Percentiles rank a stretch among this genome's conserved stretches.
Conservation (phyloP, 2,329 filamentous ascomycete genomes). For the Alternaria sp. region DNA sequence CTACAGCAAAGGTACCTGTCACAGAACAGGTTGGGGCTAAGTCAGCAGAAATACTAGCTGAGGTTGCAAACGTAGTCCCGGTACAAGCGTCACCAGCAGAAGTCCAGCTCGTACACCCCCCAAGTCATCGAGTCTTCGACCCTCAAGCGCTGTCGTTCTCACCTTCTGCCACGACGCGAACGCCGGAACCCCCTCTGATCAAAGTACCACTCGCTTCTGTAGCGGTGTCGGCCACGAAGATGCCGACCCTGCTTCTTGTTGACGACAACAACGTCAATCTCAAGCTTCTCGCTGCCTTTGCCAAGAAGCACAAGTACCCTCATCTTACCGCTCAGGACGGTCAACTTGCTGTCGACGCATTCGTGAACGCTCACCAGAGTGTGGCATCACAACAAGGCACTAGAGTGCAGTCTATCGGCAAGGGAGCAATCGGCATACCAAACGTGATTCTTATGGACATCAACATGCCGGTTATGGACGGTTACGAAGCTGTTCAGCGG, state of each 20-base stretch:
- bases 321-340: not conserved
- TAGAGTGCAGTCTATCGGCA: accelerated
- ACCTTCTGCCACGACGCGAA: not conserved
- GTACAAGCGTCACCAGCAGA: not conserved
- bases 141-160: not conserved
- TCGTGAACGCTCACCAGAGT: not conserved
- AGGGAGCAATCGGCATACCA: not conserved
- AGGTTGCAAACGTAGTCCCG: not conserved
- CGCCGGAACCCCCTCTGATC: not conserved
- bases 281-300: not conserved
- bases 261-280: not conserved
- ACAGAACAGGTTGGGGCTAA: not conserved
- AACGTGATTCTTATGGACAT: not conserved
- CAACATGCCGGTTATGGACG: not conserved
- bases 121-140: not conserved
- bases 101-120: not conserved
- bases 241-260: not conserved
- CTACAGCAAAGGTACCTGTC: not conserved
- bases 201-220: not conserved
- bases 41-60: not conserved
- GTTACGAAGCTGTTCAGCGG: not conserved
- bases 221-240: not conserved
- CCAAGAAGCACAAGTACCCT: not conserved
- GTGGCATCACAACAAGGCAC: not conserved
- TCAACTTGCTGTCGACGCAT: not conserved